Evolutionary conservation across 2,329 filamentous ascomycete species (phyloP), one percentile per base, ranked within the genome.

Genomic region (Xenosphaeropsis pyriputrescens): DNA sequence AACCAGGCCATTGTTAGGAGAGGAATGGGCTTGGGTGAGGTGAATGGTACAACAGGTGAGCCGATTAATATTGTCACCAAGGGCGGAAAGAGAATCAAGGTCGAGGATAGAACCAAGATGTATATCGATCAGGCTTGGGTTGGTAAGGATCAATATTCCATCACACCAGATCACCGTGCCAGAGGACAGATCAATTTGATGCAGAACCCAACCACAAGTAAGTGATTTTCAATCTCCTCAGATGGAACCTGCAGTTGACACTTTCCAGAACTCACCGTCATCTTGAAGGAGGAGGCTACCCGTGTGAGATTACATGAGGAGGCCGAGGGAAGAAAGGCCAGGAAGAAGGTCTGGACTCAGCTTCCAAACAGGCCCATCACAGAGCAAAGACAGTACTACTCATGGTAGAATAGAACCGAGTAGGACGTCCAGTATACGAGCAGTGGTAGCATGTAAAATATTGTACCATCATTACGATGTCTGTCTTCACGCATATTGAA

Each of bases 41-140:
- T 52, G 31, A 43, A 48, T 5, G 50, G 43, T 3, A 50, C 50
- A 14, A 52, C 54, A 35, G 41, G 57, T 18, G 56, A 63, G 47
- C 61, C 65, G 8, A 52, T 69, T 35, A 70, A 72, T 50, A 82
- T 93, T 46, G 67, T 73, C 55, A 73, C 81, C 40, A 85, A 85
- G 60, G 72, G 84, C 41, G 85, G 85, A 47, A 76, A 75, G 55
- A 76, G 74, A 57, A 65, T 86, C 46, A 68, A 72, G 30, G 69
- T 94, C 17, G 60, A 60, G 19, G 82, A 95, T 51, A 77, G 79
- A 2, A 82, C 81, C n/a, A 72, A 72, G 41, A 80, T 96, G 46
- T 98, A 95, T 57, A 72, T 98, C 47, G 81, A 86, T 39, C 76
- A 96, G 61, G 85, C 88, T 4, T 98, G 89, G 89, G 85, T 94